Evolutionary conservation across 2,329 filamentous ascomycete genomes (phyloP).

Genomic region (Cladosporium cucumerinum): DNA sequence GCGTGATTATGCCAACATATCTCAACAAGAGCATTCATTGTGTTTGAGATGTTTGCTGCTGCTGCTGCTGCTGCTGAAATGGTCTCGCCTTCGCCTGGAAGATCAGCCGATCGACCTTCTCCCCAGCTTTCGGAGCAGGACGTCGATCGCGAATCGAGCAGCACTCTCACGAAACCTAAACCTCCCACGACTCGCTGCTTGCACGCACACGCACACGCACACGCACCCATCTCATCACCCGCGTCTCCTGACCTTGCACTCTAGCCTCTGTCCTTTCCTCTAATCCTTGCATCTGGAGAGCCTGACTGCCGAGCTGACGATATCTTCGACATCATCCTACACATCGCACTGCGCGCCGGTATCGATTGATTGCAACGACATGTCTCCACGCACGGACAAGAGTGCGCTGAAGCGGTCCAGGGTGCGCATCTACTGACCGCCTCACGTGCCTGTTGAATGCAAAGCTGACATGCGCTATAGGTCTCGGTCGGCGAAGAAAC

Average conservation of each 20-base stretch:
- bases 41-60: neutral
- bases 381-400: slow-evolving; percentile 55
- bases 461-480: slow-evolving; percentile 43
- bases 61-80: neutral
- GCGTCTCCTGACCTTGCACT: neutral
- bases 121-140: slow-evolving; percentile 8
- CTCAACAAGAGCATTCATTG: neutral
- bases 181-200: neutral
- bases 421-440: slow-evolving; percentile 50
- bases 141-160: slow-evolving; percentile 4
- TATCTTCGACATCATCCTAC: neutral
- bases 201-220: neutral
- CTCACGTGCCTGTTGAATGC: neutral
- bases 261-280: neutral
- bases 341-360: neutral
- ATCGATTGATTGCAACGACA: slow-evolving; percentile 14
- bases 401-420: slow-evolving; percentile 80
- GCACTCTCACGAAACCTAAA: neutral
- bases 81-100: neutral
- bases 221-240: neutral
- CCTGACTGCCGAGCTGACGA: neutral
- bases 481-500: slow-evolving; percentile 61
- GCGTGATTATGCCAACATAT: neutral
- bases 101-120: slow-evolving; percentile 6
- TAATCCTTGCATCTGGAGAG: neutral